phyloP scores from a whole-genome alignment of 2,329 filamentous ascomycete genomes.

The Cordyceps farinosa region DNA sequence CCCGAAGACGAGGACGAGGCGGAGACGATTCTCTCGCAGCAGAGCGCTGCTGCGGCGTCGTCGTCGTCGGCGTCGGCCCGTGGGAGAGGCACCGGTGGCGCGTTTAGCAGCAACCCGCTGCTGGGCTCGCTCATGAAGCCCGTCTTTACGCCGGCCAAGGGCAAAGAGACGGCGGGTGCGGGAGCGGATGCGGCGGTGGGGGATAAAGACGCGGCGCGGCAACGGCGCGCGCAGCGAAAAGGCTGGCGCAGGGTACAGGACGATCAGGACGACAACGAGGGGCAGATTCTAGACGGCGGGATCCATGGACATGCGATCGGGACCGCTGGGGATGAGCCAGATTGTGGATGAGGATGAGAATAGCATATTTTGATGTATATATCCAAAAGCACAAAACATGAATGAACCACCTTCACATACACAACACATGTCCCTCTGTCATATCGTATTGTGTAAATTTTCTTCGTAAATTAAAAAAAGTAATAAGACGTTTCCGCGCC shows the following conservation, averaged over 20 bases:
- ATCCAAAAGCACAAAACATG: no score
- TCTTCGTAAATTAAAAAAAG: not conserved
- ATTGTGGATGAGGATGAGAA: not conserved
- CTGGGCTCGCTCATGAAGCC: conserved; percentile 64
- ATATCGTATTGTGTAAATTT: not conserved
- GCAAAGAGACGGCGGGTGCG: conserved; percentile 40
- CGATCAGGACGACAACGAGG: conserved; percentile 56
- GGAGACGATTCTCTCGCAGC: conserved; percentile 20
- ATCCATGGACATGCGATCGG: conserved; percentile 38
- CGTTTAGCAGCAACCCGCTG: conserved; percentile 67
- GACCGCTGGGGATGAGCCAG: conserved; percentile 17
- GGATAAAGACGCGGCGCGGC: conserved; percentile 32
- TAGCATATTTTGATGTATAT: no score
- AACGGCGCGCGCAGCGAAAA: conserved; percentile 40
- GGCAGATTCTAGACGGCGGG: conserved; percentile 56
- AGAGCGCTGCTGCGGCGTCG: conserved; percentile 9
- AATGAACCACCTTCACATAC: no score
- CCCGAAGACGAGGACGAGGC: conserved; percentile 41
- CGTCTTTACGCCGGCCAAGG: conserved; percentile 48
- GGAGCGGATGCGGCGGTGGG: not conserved
- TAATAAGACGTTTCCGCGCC: not conserved
- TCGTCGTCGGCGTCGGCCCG: conserved; percentile 22
- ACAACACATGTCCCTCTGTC: no score
- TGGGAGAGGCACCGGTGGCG: conserved; percentile 45
- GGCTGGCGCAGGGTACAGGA: conserved; percentile 61